Percentiles rank a stretch among this genome's conserved stretches.
Evolutionary conservation across 2,329 filamentous ascomycete genomes (phyloP).

Genomic region (Colletotrichum ledebouriae): DNA sequence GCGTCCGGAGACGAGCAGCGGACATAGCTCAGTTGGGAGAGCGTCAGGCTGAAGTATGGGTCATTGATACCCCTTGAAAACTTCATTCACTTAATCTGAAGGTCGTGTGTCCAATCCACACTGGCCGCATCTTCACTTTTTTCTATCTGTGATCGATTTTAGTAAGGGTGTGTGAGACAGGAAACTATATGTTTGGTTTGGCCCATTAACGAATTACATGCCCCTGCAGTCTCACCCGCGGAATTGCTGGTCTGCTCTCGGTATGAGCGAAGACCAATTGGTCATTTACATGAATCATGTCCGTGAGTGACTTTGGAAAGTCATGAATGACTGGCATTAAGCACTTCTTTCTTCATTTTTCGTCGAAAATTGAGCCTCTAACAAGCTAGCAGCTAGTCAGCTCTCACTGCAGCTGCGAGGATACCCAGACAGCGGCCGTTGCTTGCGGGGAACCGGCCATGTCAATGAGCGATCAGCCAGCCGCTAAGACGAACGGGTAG

Average conservation of each 20-base stretch:
- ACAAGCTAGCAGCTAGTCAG: neutral
- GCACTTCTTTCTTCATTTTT: too few species aligned
- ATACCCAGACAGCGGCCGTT: neutral
- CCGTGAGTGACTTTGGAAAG: too few species aligned
- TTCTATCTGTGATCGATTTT: neutral
- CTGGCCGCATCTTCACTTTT: slow-evolving; percentile 39
- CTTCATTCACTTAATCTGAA: slow-evolving; percentile 38
- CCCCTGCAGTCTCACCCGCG: too few species aligned
- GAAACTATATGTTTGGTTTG: too few species aligned
- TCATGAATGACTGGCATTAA: too few species aligned
- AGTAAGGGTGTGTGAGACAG: too few species aligned
- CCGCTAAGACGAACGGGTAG: slow-evolving; percentile 5
- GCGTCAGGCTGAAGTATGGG: slow-evolving; percentile 40
- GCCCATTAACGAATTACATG: too few species aligned
- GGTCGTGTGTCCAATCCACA: slow-evolving; percentile 42
- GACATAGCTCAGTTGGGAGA: slow-evolving; percentile 42
- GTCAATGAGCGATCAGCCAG: slow-evolving; percentile 12
- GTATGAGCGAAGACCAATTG: too few species aligned
- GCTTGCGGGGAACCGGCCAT: slow-evolving; percentile 2
- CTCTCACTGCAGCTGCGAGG: slow-evolving; percentile 5
- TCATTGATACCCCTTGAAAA: slow-evolving; percentile 16
- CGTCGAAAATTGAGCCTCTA: neutral
- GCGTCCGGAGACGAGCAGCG: slow-evolving; percentile 27
- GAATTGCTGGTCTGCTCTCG: too few species aligned
- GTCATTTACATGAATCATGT: too few species aligned